These are phyloP conservation scores for Dichotomocladium elegans DNA, from an alignment of 371 early-diverging fungal genomes.

Conservation along the genomic window DNA sequence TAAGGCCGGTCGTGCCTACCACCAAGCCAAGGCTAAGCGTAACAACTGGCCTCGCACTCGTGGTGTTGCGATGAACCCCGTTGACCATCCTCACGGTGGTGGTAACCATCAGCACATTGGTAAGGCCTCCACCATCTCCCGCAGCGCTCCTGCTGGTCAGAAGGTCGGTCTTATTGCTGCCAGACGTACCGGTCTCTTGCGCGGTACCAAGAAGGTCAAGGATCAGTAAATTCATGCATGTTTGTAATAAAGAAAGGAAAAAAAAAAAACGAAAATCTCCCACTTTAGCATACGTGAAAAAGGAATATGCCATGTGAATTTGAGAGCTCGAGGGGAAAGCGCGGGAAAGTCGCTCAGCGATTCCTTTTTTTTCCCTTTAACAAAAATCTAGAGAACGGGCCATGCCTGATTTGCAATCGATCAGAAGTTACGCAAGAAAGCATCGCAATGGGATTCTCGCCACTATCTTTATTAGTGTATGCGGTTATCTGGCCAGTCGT, in stretches of 20 bases:
- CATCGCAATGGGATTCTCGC: background rate
- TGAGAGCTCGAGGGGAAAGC: no score
- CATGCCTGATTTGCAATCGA: no score
- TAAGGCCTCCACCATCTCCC: conserved; percentile 98
- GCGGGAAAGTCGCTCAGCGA: no score
- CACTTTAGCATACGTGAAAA: no score
- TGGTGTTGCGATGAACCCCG: conserved; percentile 99
- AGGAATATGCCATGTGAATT: no score
- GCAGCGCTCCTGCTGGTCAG: conserved; percentile 96
- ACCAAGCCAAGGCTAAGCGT: conserved; percentile 98
- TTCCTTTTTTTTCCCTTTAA: no score
- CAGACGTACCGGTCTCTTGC: conserved; percentile 98
- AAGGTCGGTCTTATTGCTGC: conserved; percentile 99
- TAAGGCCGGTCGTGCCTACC: conserved; percentile 99
- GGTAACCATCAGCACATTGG: conserved; percentile 99
- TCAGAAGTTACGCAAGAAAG: background rate
- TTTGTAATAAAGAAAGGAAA: no score
- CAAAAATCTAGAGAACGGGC: no score
- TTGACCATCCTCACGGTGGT: conserved; percentile 79
- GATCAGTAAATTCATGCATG: conserved; percentile 16
- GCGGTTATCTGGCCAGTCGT: background rate
- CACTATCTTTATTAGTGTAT: background rate
- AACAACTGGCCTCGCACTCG: conserved; percentile 99
- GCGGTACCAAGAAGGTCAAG: conserved; percentile 94
- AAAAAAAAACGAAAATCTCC: no score